Evolutionary conservation across 345 rosid species (phyloP).

Genomic region (Rhodomyrtus tomentosa): DNA sequence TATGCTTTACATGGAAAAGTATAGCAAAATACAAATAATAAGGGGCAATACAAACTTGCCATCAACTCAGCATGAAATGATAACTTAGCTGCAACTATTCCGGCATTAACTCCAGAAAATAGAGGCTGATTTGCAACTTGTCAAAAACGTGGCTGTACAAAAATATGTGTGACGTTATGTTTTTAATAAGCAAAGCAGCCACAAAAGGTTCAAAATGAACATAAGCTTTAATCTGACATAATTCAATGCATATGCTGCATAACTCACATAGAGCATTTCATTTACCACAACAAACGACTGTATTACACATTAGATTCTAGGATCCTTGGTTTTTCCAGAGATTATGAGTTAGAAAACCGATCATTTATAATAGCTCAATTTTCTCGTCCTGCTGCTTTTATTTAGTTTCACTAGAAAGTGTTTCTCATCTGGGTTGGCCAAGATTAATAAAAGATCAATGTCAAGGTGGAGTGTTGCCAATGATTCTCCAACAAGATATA

Average conservation of each 20-base stretch:
- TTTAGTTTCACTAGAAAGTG: neutral
- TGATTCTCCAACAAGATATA: too few relatives aligned
- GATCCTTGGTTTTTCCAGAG: too few relatives aligned
- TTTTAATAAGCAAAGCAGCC: neutral
- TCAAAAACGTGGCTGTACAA: constrained; percentile 59
- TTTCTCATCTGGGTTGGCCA: constrained; percentile 53
- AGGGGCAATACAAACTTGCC: constrained; percentile 28
- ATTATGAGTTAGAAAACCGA: too few relatives aligned
- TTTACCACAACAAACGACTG: too few relatives aligned
- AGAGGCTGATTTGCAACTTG: constrained; percentile 42
- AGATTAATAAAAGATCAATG: constrained; percentile 49
- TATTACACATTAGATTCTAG: too few relatives aligned
- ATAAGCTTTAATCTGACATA: too few relatives aligned
- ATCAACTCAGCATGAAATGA: constrained; percentile 21
- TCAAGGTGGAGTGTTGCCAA: neutral
- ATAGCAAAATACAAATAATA: neutral
- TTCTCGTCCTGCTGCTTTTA: too few relatives aligned
- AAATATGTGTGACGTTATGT: neutral
- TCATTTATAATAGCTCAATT: too few relatives aligned
- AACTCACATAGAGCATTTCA: too few relatives aligned
- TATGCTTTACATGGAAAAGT: too few relatives aligned
- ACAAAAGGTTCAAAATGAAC: neutral
- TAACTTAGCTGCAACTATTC: constrained; percentile 8
- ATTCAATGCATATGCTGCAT: too few relatives aligned
- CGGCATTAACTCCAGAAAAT: constrained; percentile 38